Base-by-base conservation (phyloP, 179 eudicot species). In the Heliamphora pulchella region DNA sequence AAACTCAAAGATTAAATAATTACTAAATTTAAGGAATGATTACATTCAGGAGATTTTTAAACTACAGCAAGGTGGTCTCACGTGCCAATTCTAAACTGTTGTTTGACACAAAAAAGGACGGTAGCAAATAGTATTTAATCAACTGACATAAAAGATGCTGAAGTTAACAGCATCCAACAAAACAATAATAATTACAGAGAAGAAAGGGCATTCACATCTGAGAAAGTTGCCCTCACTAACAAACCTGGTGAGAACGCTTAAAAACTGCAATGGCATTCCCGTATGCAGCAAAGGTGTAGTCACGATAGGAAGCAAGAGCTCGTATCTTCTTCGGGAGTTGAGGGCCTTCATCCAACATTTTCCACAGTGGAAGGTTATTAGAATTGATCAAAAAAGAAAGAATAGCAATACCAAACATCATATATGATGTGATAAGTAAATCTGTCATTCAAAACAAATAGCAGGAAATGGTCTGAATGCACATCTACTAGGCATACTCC, bases 271-370 rank as follows among this genome's bases (percentile, higher is more conserved):
- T 92, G 61, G 85, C 64, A 62, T 79, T 88, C 67, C 99, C 99
- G 85, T 90, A 94, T 41, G 99, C 99, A 47, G 98, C 99, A 89
- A 96, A 96, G 43, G 99, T 96, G 82, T 89, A 96, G 77, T 96
- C 98, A 75, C 99, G 96, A 85, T 86, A 94, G 57, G 93, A 92
- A 80, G 98, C 96, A 79, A 96, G 91, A 76, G 98, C 99, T 73
- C 93, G 87, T 76, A 96, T 94, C 86, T 96, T 96, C 87, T 92
- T 92, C 8, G 99, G 96, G 78, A 96, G 89, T 87, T 91, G 98
- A 80, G 97, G 96, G 83, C 99, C 99, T 96, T 83, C 81, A 85
- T 8, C 5, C 63, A 63, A 75, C 74, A 69, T 17, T 54, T 79
- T 50, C 64, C 55, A 67, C 3, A 47, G 7, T 61, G 3, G 17